Conservation (phyloP, 2,329 filamentous ascomycete genomes). For the Tolypocladium pustulatum region DNA sequence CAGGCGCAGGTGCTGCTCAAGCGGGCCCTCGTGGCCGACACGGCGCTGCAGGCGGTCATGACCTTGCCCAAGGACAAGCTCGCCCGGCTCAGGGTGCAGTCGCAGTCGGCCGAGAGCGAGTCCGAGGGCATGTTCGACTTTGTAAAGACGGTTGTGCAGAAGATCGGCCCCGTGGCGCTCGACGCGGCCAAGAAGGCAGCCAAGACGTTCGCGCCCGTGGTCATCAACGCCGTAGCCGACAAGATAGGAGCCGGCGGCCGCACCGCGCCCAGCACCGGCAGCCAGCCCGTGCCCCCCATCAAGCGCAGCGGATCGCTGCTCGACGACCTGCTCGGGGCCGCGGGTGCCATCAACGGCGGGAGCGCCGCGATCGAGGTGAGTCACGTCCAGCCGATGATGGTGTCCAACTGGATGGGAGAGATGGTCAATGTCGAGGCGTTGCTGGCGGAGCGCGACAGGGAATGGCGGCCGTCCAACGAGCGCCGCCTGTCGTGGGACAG, state of each 20-base stretch:
- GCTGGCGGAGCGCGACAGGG: not conserved
- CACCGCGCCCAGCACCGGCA: not conserved
- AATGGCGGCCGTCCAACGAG: not conserved
- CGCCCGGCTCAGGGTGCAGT: not conserved
- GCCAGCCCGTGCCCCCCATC: not conserved
- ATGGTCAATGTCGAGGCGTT: not conserved
- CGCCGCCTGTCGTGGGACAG: not conserved
- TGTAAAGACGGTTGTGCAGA: not conserved
- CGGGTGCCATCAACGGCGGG: not conserved
- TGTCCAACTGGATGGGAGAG: not conserved
- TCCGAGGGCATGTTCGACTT: not conserved
- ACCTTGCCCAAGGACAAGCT: not conserved
- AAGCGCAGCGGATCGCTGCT: not conserved
- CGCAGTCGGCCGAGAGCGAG: not conserved
- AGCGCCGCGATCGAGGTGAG: not conserved
- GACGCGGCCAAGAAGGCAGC: not conserved
- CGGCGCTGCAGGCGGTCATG: conserved; percentile 6
- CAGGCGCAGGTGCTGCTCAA: conserved; percentile 4
- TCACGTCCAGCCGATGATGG: not conserved
- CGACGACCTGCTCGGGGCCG: not conserved
- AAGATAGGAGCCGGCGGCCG: not conserved
- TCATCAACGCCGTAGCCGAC: not conserved
- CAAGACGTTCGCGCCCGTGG: not conserved
- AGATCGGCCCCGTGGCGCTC: not conserved
- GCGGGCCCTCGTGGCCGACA: conserved; percentile 8